Evolutionary conservation across 208 protist species (phyloP).

Genomic region (Tetramitus jugosus): DNA sequence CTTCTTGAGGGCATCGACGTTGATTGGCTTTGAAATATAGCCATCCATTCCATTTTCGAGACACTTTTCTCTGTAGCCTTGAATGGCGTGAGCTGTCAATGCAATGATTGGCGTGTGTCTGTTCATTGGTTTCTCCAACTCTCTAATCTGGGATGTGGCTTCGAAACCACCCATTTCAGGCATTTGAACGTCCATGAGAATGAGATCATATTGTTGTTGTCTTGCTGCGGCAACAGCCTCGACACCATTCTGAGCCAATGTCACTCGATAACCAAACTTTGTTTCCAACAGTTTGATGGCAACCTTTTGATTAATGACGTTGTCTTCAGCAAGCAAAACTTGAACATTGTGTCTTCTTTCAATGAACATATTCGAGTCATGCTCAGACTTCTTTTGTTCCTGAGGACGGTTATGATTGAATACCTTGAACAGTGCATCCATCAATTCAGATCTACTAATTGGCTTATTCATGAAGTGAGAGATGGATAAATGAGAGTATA

Average conservation of each 20-base stretch:
- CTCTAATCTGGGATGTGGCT: slow-evolving; percentile 28
- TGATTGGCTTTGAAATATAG: slow-evolving; percentile 37
- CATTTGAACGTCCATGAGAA: slow-evolving; percentile 27
- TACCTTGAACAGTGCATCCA: not conserved
- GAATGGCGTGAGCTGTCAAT: slow-evolving; percentile 33
- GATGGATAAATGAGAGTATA: not conserved
- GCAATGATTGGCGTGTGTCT: slow-evolving; percentile 31
- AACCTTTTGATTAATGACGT: slow-evolving; percentile 44
- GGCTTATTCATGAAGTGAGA: not conserved
- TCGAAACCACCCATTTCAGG: slow-evolving; percentile 33
- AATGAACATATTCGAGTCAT: not conserved
- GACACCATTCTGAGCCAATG: slow-evolving; percentile 35
- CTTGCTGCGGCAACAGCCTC: slow-evolving; percentile 27
- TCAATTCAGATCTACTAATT: not conserved
- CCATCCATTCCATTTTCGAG: slow-evolving; percentile 35
- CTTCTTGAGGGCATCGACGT: not conserved
- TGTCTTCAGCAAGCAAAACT: slow-evolving; percentile 47
- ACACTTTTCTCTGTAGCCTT: slow-evolving; percentile 23
- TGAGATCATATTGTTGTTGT: not conserved
- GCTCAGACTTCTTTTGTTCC: not conserved
- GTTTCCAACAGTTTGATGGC: slow-evolving; percentile 32
- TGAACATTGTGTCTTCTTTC: not conserved
- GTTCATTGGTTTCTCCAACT: not conserved
- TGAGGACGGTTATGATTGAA: no score
- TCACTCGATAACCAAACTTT: slow-evolving; percentile 26